Conservation (phyloP, 2,329 filamentous ascomycete species). For the Cadophora sp. region DNA sequence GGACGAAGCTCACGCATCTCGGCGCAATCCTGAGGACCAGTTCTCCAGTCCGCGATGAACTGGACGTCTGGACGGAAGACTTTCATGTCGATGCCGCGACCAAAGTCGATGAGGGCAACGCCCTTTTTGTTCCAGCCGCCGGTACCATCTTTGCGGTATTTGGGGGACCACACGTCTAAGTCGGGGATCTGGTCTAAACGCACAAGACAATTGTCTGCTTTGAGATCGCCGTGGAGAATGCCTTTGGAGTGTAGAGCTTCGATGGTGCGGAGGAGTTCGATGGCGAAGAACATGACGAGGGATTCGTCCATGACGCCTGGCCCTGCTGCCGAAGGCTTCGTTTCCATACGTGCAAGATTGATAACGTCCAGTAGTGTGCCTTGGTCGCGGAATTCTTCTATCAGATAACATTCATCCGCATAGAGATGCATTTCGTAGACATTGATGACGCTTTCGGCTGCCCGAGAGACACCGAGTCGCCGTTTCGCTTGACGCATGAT, state of each 20-base stretch:
- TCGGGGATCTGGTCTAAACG: conserved; percentile 70
- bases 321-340: conserved; percentile 51
- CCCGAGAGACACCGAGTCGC: conserved; percentile 77
- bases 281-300: conserved; percentile 92
- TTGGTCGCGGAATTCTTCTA: conserved; percentile 87
- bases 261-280: conserved; percentile 89
- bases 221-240: conserved; percentile 91
- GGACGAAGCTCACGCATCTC: conserved; percentile 94
- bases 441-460: conserved; percentile 77
- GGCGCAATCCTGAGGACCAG: conserved; percentile 83
- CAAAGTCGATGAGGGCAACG: conserved; percentile 90
- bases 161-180: conserved; percentile 57
- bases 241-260: conserved; percentile 83
- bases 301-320: conserved; percentile 83
- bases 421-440: conserved; percentile 94
- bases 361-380: conserved; percentile 95
- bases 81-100: conserved; percentile 91
- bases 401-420: conserved; percentile 85
- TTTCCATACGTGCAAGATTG: conserved; percentile 79
- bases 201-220: conserved; percentile 93
- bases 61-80: conserved; percentile 78
- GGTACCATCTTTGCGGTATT: conserved; percentile 76
- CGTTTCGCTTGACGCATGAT: conserved; percentile 85
- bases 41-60: conserved; percentile 97
- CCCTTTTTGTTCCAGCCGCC: conserved; percentile 84